Evolutionary conservation across 352 stramenopile species (phyloP), one percentile per base, ranked within the genome.

Genomic region (Phytophthora chlamydospora): DNA sequence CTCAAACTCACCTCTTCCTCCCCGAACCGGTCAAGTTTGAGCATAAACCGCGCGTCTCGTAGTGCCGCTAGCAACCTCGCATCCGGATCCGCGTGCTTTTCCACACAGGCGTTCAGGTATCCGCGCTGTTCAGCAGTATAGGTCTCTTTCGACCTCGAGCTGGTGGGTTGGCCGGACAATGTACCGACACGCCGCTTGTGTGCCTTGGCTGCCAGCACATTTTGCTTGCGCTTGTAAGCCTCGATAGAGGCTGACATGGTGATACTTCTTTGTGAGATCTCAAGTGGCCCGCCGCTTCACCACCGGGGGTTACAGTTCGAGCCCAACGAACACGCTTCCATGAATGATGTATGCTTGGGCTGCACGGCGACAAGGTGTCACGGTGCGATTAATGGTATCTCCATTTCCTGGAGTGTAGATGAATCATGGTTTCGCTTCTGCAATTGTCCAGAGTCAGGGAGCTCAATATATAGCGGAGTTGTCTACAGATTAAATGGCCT

Each of bases 71-170:
- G 68, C 13, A 90, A 59, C 44, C 70, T 73, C 17, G 67, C 44
- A 34, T 89, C 79, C 13, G 75, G 81, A 40, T 89, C 68, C 12
- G 81, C 49, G 41, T 66, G 67, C 45, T 80, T 85, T 27, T 83
- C 72, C 27, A 88, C 73, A 40, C 81, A 89, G 13, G 73, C 77
- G 43, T 80, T 66, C 31, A 89, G 61, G 56, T 90, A 90, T 48
- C 64, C 55, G 48, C 82, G 70, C 55, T 90, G 81, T 38, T 78
- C 45, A 19, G 34, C 24, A n/a, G 69, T 68, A 53, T 82, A 82
- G 24, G 45, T 36, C 16, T 63, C 60, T 48, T 62, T 69, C 14
- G 56, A 35, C 9, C 14, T 61, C 31, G 38, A 46, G 35, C 11
- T 43, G 21, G 21, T 24, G 1, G 27, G 27, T 12, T 44, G 33